Percentiles rank a stretch among this genome's conserved stretches.
Evolutionary conservation across 2,329 filamentous ascomycete genomes (phyloP).

Genomic region (Amesomyces nigricolor): DNA sequence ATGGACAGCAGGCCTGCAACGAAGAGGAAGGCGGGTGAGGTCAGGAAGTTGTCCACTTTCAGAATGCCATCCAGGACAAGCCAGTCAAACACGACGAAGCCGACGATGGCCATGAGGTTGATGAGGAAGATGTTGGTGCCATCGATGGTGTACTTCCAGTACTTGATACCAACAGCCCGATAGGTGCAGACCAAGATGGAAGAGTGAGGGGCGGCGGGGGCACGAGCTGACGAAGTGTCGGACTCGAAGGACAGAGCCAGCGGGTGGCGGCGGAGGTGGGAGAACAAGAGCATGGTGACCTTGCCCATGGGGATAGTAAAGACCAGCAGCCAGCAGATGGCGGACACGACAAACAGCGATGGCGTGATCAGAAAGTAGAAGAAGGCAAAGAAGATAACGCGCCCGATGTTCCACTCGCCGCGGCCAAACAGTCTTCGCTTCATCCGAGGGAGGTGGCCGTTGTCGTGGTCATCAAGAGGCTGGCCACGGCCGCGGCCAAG

Average conservation of each 20-base stretch:
- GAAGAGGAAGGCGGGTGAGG: constrained; percentile 81
- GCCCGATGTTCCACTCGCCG: constrained; percentile 90
- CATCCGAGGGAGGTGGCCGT: constrained; percentile 34
- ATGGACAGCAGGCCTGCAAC: constrained; percentile 79
- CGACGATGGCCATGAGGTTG: constrained; percentile 89
- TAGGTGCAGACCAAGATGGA: constrained; percentile 96
- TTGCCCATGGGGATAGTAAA: constrained; percentile 99
- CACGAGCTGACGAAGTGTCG: constrained; percentile 68
- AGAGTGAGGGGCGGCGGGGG: constrained; percentile 64
- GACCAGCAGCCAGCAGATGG: constrained; percentile 90
- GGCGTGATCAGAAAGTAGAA: constrained; percentile 93
- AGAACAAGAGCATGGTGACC: constrained; percentile 80
- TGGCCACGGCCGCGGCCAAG: constrained; percentile 57
- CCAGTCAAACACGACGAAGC: constrained; percentile 93
- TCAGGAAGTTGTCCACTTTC: constrained; percentile 65
- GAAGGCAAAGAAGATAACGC: constrained; percentile 92
- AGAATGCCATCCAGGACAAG: constrained; percentile 66
- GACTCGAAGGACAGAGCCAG: constrained; percentile 90
- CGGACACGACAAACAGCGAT: constrained; percentile 76
- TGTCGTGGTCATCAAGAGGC: constrained; percentile 32
- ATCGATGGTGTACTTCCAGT: constrained; percentile 99
- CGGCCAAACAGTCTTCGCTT: constrained; percentile 91
- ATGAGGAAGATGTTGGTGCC: constrained; percentile 99
- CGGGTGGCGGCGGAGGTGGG: constrained; percentile 88
- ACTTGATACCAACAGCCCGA: constrained; percentile 85